These are phyloP conservation scores for Cucumis cinereus DNA, from an alignment of 306 rosid species.

Conservation along the genomic window DNA sequence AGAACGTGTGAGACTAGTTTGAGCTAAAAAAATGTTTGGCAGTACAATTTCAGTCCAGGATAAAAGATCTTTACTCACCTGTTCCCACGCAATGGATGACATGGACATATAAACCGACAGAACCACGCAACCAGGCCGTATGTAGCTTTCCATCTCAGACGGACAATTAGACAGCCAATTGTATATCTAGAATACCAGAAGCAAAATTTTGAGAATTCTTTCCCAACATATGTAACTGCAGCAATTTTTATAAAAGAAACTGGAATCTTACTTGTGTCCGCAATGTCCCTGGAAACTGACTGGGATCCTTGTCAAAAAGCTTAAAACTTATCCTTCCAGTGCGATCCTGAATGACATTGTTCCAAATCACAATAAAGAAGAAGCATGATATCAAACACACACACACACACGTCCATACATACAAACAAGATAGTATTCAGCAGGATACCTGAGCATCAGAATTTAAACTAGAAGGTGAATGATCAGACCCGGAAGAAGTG, in stretches of 20 bases:
- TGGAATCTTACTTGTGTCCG: conserved; percentile 55
- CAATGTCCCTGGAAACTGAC: conserved; percentile 63
- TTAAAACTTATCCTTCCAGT: conserved; percentile 78
- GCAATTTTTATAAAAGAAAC: not conserved
- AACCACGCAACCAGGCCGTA: conserved; percentile 88
- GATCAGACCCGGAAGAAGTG: conserved; percentile 78
- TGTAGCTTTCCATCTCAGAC: conserved; percentile 88
- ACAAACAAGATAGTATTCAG: not conserved
- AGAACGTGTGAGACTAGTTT: conserved; percentile 9
- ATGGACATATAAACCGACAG: conserved; percentile 63
- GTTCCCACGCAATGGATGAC: conserved; percentile 69
- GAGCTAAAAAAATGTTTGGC: conserved; percentile 16
- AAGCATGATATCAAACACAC: not conserved
- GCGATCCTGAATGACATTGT: conserved; percentile 43
- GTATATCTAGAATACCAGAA: conserved; percentile 34
- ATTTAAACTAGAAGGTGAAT: conserved; percentile 81
- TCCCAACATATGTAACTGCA: not conserved
- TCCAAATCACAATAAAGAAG: conserved; percentile 3
- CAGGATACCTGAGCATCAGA: conserved; percentile 68
- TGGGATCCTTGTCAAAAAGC: conserved; percentile 84
- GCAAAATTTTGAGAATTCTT: not conserved
- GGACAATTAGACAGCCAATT: conserved; percentile 87
- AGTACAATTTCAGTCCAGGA: conserved; percentile 2
- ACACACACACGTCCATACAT: not conserved
- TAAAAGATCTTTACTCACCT: conserved; percentile 36